phyloP scores from a whole-genome alignment of 768 basidiomycete genomes.

The Suillus bovinus region DNA sequence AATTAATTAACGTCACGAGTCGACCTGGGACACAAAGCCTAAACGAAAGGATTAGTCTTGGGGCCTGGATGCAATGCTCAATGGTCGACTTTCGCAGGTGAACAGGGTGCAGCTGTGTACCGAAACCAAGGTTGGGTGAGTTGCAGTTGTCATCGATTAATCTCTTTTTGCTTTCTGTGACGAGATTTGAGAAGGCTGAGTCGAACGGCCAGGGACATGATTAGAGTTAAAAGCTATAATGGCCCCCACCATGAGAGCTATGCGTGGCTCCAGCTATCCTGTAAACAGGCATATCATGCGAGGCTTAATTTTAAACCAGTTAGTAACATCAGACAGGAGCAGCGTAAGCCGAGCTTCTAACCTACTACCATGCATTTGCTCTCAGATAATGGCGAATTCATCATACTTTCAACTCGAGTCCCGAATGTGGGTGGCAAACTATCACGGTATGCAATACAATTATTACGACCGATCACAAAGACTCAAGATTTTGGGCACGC shows the following conservation, averaged over 20 bases:
- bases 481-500: background rate
- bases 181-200: background rate
- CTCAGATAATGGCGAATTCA: background rate
- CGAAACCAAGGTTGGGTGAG: slow-evolving; percentile 59
- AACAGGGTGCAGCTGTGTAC: slow-evolving; percentile 31
- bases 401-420: background rate
- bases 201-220: background rate
- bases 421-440: background rate
- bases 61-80: background rate
- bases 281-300: background rate
- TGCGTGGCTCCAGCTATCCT: too few species aligned
- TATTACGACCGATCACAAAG: too few species aligned
- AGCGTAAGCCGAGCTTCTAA: background rate
- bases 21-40: slow-evolving; percentile 27
- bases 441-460: background rate
- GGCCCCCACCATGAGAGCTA: too few species aligned
- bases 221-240: background rate
- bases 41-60: slow-evolving; percentile 73
- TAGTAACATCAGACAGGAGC: background rate
- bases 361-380: background rate
- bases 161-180: background rate
- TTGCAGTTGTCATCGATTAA: slow-evolving; percentile 54
- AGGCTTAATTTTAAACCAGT: background rate
- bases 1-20: background rate
- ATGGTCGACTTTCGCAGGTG: background rate